Conservation (phyloP, 306 rosid species). For the Heteromeles arbutifolia region DNA sequence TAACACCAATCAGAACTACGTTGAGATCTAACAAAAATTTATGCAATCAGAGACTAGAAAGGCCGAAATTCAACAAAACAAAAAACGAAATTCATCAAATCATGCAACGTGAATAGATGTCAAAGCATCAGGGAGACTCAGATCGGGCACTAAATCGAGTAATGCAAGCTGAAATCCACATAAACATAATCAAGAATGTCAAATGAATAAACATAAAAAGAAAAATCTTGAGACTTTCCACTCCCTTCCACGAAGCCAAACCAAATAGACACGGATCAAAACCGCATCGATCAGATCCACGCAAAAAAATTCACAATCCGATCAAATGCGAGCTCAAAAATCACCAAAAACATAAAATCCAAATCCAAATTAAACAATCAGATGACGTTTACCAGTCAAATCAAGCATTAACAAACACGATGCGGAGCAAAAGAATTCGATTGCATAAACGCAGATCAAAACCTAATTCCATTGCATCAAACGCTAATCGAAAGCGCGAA, state of each 20-base stretch:
- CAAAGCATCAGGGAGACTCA: neutral
- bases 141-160: neutral
- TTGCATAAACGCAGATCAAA: neutral
- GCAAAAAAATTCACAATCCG: neutral
- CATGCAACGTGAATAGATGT: neutral
- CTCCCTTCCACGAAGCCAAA: neutral
- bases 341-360: neutral
- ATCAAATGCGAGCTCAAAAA: neutral
- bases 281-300: neutral
- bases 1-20: neutral
- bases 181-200: neutral
- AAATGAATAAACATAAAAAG: neutral
- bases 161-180: neutral
- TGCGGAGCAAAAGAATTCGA: neutral
- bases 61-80: neutral
- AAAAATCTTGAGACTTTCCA: neutral
- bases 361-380: neutral
- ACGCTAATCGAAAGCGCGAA: too few relatives aligned
- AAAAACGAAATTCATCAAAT: neutral
- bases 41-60: neutral
- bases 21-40: slow-evolving; percentile 2
- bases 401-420: neutral
- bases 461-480: neutral
- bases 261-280: neutral
- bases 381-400: neutral